Base-by-base conservation (phyloP, 2,329 filamentous ascomycete genomes). In the Cercospora sojina region DNA sequence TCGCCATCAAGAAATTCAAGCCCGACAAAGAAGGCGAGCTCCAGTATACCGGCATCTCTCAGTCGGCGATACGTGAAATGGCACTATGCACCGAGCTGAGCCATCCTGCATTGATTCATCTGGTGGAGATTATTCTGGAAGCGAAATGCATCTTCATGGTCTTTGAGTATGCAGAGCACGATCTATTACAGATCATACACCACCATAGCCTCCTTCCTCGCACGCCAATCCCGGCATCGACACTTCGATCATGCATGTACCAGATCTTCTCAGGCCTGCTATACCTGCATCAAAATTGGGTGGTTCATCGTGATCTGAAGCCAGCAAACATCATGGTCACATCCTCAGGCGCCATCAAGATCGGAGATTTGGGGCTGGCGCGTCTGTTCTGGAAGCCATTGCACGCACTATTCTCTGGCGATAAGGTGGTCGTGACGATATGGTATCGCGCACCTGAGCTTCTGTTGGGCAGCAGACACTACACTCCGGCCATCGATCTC, bases 121-220 rank as follows among this genome's bases (percentile, higher is more conserved):
- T 97, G 1, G 88, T 94, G 68, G 95, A 99, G 80, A 98, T 97
- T 74, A 97, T 99, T 74, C 85, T 99, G 3, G 94, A 99, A 80
- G 93, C 97, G 79, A 98, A 98, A 82, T 97, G 93, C 81, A 98
- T 99, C 78, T 99, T 93, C 80, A 99, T 99, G 91, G 93, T 99
- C 1, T 98, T 99, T 74, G 95, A 98, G 79, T 99, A 97, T 78
- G 95, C 95, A 72, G 95, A 99, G 80, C 95, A 99, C 79, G 95
- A 99, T 79, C 82, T 99, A 41, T 84, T 99, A 4, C 95, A 99
- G 79, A 98, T 99, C 77, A 97, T 99, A 72, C 95, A 99, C 77
- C 93, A 98, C 77, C 95, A 99, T 79, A 96, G 91, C 1, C 90
- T 97, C 77, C 90, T 93, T 65, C 89, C 92, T 29, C 86, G 93